phyloP scores from a whole-genome alignment of 768 basidiomycete genomes.

The Termitomyces sp. region DNA sequence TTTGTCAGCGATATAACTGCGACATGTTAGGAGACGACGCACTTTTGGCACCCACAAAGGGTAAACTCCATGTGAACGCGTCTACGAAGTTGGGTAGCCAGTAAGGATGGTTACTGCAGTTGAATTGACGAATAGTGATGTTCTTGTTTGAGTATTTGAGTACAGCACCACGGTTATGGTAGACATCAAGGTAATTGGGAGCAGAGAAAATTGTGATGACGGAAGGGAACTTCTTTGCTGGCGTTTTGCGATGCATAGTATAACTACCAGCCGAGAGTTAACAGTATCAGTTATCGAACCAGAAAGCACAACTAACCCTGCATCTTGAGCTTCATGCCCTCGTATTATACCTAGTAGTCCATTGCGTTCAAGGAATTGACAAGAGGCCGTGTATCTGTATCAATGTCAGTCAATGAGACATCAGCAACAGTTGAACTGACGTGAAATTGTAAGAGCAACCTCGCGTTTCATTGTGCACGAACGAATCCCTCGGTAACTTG shows the following conservation, averaged over 20 bases:
- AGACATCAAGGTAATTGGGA: constrained; percentile 94
- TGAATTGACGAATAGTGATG: constrained; percentile 91
- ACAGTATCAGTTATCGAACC: not conserved
- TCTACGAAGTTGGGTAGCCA: constrained; percentile 99
- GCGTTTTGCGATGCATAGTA: constrained; percentile 94
- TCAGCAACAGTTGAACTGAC: constrained; percentile 41
- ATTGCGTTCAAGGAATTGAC: constrained; percentile 91
- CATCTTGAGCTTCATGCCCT: constrained; percentile 96
- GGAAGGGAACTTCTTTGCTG: constrained; percentile 91
- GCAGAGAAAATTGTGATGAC: constrained; percentile 98
- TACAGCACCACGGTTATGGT: constrained; percentile 95
- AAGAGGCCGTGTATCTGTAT: constrained; percentile 75
- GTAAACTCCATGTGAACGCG: constrained; percentile 96
- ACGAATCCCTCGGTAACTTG: constrained; percentile 51
- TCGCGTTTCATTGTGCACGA: constrained; percentile 78
- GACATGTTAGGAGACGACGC: constrained; percentile 20
- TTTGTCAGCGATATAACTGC: not conserved
- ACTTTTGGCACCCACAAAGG: constrained; percentile 98
- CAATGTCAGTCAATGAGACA: constrained; percentile 25
- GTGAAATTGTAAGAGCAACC: constrained; percentile 95
- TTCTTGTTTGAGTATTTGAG: constrained; percentile 97
- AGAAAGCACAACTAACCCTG: constrained; percentile 55
- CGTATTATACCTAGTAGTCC: constrained; percentile 90
- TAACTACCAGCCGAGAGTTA: constrained; percentile 43
- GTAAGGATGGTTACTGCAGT: constrained; percentile 79